Conservation (phyloP, 2,329 filamentous ascomycete species). For the Alternaria sp. region DNA sequence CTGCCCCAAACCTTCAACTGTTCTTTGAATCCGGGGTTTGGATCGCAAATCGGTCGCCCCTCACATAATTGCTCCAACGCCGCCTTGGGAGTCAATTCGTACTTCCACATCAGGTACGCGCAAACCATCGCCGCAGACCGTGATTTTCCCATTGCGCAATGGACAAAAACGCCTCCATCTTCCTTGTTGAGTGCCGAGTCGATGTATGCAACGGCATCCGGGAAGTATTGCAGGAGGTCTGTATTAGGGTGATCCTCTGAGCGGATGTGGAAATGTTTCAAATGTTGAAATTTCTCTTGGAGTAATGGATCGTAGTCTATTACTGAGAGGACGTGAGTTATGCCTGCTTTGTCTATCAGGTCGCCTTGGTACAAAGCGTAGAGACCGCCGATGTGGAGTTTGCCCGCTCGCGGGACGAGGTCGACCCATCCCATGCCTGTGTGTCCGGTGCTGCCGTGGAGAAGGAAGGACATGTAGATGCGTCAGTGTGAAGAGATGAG, state of each 20-base stretch:
- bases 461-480: constrained; percentile 39
- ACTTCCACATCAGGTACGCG: constrained; percentile 46
- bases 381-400: constrained; percentile 54
- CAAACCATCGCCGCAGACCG: constrained; percentile 44
- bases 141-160: constrained; percentile 49
- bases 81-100: constrained; percentile 21
- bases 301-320: constrained; percentile 45
- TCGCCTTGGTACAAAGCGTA: constrained; percentile 53
- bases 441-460: constrained; percentile 41
- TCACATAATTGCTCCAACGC: constrained; percentile 42
- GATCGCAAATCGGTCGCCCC: constrained; percentile 46
- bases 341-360: constrained; percentile 40
- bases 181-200: constrained; percentile 27
- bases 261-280: constrained; percentile 42
- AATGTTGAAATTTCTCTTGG: constrained; percentile 34
- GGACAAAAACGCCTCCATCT: constrained; percentile 39
- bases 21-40: constrained; percentile 47
- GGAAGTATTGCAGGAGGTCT: constrained; percentile 39
- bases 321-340: constrained; percentile 45
- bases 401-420: constrained; percentile 43
- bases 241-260: constrained; percentile 47
- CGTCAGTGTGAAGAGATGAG: too few relatives aligned
- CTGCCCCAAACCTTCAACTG: constrained; percentile 39
- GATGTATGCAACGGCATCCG: constrained; percentile 32
- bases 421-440: constrained; percentile 52